Percentiles rank a stretch among this genome's conserved stretches.
Evolutionary conservation across 2,329 filamentous ascomycete species (phyloP).

Genomic region (Monosporascus sp.): DNA sequence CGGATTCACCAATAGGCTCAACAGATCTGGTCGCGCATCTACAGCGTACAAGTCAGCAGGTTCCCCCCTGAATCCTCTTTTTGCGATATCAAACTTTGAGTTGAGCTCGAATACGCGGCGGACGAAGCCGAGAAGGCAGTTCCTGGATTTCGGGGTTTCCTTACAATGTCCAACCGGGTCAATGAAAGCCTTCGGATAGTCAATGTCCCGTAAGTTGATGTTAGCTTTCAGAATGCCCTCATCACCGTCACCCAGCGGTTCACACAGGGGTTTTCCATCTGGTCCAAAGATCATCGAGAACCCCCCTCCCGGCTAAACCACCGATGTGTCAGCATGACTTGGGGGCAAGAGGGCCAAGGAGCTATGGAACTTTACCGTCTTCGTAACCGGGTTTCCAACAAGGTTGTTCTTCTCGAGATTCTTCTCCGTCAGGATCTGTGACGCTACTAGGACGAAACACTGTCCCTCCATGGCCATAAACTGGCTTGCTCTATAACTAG

Average conservation of each 20-base stretch:
- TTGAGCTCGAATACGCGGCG: neutral
- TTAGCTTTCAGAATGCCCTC: conserved; percentile 49
- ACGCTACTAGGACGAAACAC: conserved; percentile 35
- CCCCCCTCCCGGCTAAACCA: conserved; percentile 34
- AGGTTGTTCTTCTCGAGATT: conserved; percentile 34
- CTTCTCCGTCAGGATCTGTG: conserved; percentile 35
- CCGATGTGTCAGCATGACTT: conserved; percentile 10
- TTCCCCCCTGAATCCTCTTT: neutral
- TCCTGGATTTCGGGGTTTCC: neutral
- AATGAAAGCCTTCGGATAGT: conserved; percentile 34
- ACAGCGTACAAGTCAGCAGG: neutral
- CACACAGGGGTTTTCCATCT: conserved; percentile 41
- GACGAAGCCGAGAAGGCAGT: neutral
- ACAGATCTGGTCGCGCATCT: conserved; percentile 34
- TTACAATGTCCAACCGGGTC: conserved; percentile 30
- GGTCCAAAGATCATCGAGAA: conserved; percentile 47
- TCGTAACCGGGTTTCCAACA: conserved; percentile 31
- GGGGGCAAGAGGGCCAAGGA: neutral
- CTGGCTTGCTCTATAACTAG: conserved; percentile 30
- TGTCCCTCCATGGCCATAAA: conserved; percentile 40
- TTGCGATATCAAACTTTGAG: conserved; percentile 4
- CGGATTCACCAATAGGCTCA: conserved; percentile 35
- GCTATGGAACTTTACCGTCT: conserved; percentile 20
- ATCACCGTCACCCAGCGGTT: conserved; percentile 30
- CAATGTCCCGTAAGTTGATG: conserved; percentile 39